Conservation (phyloP, 1,139 yeast species). For the Candida sp. region DNA sequence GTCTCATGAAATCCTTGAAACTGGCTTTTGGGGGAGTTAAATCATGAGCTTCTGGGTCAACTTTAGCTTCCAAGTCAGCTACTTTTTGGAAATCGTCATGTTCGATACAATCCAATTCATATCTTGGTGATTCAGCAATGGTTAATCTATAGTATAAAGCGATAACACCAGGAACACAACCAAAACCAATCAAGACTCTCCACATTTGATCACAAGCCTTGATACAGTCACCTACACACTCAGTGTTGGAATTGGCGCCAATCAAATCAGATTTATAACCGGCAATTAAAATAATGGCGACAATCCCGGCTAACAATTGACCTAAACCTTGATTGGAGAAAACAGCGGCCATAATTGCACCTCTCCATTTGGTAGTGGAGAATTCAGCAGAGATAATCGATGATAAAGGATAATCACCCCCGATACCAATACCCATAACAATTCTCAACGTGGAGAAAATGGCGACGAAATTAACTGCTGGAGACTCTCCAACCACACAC, state of each 20-base stretch:
- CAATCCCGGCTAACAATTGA: slow-evolving; percentile 81
- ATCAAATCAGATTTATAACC: slow-evolving; percentile 64
- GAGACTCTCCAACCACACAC: slow-evolving; percentile 65
- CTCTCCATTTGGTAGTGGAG: slow-evolving; percentile 92
- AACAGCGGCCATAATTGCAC: slow-evolving; percentile 93
- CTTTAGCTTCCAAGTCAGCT: slow-evolving; percentile 51
- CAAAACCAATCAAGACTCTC: slow-evolving; percentile 86
- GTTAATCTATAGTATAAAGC: slow-evolving; percentile 89
- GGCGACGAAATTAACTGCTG: slow-evolving; percentile 71
- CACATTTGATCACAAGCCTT: slow-evolving; percentile 90
- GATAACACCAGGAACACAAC: slow-evolving; percentile 81
- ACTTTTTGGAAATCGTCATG: slow-evolving; percentile 58
- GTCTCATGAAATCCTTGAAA: slow-evolving; percentile 56
- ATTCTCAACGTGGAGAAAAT: slow-evolving; percentile 74
- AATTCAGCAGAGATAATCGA: slow-evolving; percentile 89
- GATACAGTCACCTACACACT: slow-evolving; percentile 62
- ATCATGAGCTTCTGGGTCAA: slow-evolving; percentile 44
- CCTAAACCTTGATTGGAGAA: slow-evolving; percentile 95
- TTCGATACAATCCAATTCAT: slow-evolving; percentile 68
- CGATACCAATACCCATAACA: slow-evolving; percentile 94
- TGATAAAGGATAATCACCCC: slow-evolving; percentile 98
- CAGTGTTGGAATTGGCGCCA: slow-evolving; percentile 45
- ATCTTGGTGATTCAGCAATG: slow-evolving; percentile 93
- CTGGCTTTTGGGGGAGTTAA: slow-evolving; percentile 58
- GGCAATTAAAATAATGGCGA: slow-evolving; percentile 67